Conservation (phyloP, 371 early-diverging fungal genomes). For the Mucor velutinosus region DNA sequence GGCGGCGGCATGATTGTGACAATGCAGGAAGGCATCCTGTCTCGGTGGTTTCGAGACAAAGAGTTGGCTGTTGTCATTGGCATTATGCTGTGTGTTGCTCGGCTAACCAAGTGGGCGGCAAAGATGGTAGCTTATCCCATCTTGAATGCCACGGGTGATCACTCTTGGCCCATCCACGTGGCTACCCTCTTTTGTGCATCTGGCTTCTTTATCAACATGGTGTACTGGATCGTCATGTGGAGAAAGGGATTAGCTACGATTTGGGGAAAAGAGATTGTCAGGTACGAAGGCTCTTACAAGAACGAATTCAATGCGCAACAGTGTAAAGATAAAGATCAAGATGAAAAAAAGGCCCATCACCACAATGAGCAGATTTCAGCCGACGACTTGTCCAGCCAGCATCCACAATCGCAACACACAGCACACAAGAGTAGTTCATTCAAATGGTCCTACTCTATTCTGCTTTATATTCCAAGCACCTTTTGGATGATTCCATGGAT, state of each 20-base stretch:
- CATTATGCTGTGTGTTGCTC: constrained; percentile 32
- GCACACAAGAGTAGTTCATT: background rate
- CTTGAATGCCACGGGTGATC: constrained; percentile 22
- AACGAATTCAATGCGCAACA: constrained; percentile 12
- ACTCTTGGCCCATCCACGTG: constrained; percentile 36
- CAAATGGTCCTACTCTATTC: constrained; percentile 27
- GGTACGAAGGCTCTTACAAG: constrained; percentile 9
- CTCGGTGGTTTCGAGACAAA: constrained; percentile 49
- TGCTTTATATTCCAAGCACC: constrained; percentile 41
- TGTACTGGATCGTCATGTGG: constrained; percentile 45
- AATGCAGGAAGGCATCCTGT: constrained; percentile 50
- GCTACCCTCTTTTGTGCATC: constrained; percentile 43
- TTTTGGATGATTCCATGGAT: constrained; percentile 53
- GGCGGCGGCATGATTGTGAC: constrained; percentile 50
- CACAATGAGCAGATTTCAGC: background rate
- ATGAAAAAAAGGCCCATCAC: constrained; percentile 6
- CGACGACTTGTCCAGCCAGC: background rate
- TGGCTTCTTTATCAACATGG: constrained; percentile 30
- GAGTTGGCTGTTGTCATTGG: constrained; percentile 44
- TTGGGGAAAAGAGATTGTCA: constrained; percentile 35
- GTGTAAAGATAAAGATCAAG: background rate
- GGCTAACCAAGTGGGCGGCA: constrained; percentile 43
- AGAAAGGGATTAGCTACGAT: constrained; percentile 33
- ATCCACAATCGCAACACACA: background rate
- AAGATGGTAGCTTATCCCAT: constrained; percentile 49